These are phyloP conservation scores for Geranium brycei DNA, from an alignment of 345 rosid species.

Conservation along the genomic window DNA sequence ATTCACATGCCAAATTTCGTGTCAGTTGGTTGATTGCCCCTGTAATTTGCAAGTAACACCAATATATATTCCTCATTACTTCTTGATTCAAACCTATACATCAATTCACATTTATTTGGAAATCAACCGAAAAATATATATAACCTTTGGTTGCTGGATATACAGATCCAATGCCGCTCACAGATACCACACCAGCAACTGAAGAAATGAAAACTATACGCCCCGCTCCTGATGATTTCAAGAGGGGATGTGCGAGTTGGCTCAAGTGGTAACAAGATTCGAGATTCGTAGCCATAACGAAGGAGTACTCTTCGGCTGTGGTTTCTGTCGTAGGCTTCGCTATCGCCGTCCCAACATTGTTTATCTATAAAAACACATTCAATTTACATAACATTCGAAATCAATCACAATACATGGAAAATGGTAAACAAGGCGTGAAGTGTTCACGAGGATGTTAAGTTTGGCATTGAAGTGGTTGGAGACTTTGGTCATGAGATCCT, in stretches of 20 bases:
- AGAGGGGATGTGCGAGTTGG: slow-evolving; percentile 33
- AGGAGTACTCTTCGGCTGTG: slow-evolving; percentile 20
- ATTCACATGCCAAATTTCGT: slow-evolving; percentile 38
- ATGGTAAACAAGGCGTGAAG: not conserved
- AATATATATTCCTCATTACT: not conserved
- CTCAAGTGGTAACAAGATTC: slow-evolving; percentile 37
- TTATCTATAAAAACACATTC: slow-evolving; percentile 17
- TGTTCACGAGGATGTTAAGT: slow-evolving; percentile 53
- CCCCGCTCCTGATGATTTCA: slow-evolving; percentile 35
- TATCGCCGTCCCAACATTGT: slow-evolving; percentile 29
- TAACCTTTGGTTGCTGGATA: slow-evolving; percentile 38
- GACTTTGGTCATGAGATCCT: slow-evolving; percentile 29
- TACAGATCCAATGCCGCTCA: slow-evolving; percentile 13
- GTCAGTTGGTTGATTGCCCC: slow-evolving; percentile 37
- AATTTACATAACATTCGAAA: too few species aligned
- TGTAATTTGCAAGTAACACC: not conserved
- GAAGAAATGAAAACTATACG: slow-evolving; percentile 38
- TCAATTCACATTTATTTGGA: not conserved
- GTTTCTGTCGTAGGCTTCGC: slow-evolving; percentile 21
- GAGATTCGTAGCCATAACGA: slow-evolving; percentile 24
- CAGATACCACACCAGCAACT: slow-evolving; percentile 18
- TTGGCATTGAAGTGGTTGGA: slow-evolving; percentile 31
- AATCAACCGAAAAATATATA: not conserved
- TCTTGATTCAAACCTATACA: not conserved
- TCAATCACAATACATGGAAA: not conserved